Conservation (phyloP, 441 rosid genomes). For the Brassica hybrid region DNA sequence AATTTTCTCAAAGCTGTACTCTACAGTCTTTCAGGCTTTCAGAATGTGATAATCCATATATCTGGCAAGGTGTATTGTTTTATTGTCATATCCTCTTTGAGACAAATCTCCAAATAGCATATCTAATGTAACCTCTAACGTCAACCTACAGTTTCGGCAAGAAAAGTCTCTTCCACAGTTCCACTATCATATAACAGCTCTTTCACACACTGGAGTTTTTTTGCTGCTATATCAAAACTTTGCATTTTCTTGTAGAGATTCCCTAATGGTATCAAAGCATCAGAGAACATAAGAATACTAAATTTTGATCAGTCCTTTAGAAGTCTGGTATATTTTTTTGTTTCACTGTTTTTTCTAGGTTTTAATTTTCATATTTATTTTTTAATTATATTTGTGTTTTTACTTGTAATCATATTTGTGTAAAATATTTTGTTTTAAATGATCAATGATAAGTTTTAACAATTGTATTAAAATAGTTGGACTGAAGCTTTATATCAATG, state of each 20-base stretch:
- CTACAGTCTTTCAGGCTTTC: background rate
- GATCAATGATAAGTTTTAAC: too few species aligned
- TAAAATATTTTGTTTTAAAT: too few species aligned
- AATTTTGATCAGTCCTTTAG: too few species aligned
- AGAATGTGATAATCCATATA: background rate
- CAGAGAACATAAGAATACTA: background rate
- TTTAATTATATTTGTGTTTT: too few species aligned
- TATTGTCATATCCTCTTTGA: background rate
- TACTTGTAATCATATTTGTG: too few species aligned
- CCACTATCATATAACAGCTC: background rate
- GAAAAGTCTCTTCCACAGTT: background rate
- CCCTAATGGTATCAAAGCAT: background rate
- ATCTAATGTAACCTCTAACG: background rate
- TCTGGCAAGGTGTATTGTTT: background rate
- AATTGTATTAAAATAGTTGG: too few species aligned
- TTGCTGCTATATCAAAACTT: background rate
- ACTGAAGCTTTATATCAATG: too few species aligned
- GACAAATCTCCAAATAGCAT: background rate
- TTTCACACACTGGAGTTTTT: background rate
- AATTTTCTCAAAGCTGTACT: background rate
- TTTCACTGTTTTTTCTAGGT: too few species aligned
- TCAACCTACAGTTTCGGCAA: background rate
- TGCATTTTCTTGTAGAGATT: background rate
- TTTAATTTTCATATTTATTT: too few species aligned
- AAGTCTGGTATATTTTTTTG: too few species aligned